Percentiles rank a stretch among this genome's conserved stretches.
These are phyloP conservation scores for Chaetomiaceae sp. DNA, from an alignment of 2,329 filamentous ascomycete species.

Conservation along the genomic window DNA sequence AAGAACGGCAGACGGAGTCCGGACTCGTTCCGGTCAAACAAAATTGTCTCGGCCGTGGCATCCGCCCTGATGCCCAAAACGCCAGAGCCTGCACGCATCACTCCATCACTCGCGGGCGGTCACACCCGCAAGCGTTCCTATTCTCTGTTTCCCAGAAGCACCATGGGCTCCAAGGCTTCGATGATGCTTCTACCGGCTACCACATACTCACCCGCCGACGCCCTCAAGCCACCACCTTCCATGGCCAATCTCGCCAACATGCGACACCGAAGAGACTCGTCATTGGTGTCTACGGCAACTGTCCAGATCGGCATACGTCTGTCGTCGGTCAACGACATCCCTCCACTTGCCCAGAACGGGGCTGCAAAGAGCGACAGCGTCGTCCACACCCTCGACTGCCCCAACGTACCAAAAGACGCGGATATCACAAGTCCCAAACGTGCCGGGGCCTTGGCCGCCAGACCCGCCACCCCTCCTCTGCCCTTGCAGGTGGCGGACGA, in stretches of 20 bases:
- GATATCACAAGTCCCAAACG: slow-evolving; percentile 17
- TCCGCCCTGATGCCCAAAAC: slow-evolving; percentile 23
- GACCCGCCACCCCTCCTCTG: background rate
- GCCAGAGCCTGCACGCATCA: slow-evolving; percentile 32
- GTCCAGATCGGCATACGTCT: slow-evolving; percentile 68
- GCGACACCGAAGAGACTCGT: slow-evolving; percentile 56
- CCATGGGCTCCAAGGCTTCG: slow-evolving; percentile 30
- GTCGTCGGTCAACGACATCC: slow-evolving; percentile 54
- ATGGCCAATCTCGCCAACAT: slow-evolving; percentile 38
- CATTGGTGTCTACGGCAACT: slow-evolving; percentile 60
- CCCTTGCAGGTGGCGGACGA: slow-evolving; percentile 19
- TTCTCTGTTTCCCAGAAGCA: slow-evolving; percentile 37
- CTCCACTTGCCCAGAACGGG: slow-evolving; percentile 29
- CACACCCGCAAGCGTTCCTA: slow-evolving; percentile 38
- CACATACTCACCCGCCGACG: slow-evolving; percentile 39
- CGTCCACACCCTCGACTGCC: slow-evolving; percentile 35
- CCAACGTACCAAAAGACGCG: slow-evolving; percentile 8
- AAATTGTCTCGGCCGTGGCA: slow-evolving; percentile 26
- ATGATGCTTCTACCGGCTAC: slow-evolving; percentile 43
- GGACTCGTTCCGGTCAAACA: slow-evolving; percentile 35
- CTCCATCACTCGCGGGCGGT: slow-evolving; percentile 22
- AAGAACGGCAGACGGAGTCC: slow-evolving; percentile 24
- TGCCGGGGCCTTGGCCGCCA: slow-evolving; percentile 10
- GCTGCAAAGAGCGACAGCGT: slow-evolving; percentile 28
- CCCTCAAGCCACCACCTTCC: slow-evolving; percentile 42